Percentiles rank a stretch among this genome's conserved stretches.
Evolutionary conservation across 1,284 basidiomycete species (phyloP).

Genomic region (Cystobasidium pallidum): DNA sequence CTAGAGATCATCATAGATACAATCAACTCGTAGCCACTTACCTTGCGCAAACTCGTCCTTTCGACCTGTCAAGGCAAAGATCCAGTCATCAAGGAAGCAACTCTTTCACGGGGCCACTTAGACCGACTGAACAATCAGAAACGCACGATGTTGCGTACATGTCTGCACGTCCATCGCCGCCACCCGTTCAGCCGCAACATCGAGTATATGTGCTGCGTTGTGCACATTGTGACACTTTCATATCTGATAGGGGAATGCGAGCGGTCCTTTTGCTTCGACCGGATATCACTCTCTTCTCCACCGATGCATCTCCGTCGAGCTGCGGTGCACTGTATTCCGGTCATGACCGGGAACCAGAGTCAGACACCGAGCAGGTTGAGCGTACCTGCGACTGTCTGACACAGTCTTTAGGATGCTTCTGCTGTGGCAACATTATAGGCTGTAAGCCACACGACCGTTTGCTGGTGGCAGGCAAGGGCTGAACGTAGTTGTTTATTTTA

Average conservation of each 20-base stretch:
- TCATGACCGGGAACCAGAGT: constrained; percentile 61
- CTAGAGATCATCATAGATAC: background rate
- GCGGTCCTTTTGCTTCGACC: constrained; percentile 80
- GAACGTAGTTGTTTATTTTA: constrained; percentile 67
- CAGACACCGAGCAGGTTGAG: constrained; percentile 60
- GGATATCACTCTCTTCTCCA: constrained; percentile 78
- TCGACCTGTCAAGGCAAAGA: background rate
- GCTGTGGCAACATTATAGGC: constrained; percentile 73
- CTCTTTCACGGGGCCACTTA: background rate
- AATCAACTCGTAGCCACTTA: background rate
- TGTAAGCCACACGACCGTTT: constrained; percentile 64
- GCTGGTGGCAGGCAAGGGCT: background rate
- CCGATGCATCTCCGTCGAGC: constrained; percentile 76
- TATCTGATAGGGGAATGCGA: constrained; percentile 84
- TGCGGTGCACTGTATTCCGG: constrained; percentile 60
- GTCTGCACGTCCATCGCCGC: background rate
- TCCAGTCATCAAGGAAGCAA: background rate
- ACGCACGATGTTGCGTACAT: background rate
- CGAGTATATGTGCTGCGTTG: constrained; percentile 81
- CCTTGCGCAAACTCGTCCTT: background rate
- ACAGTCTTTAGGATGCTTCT: constrained; percentile 76
- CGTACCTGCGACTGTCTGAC: constrained; percentile 71
- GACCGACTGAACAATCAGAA: background rate
- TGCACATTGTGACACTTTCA: constrained; percentile 70
- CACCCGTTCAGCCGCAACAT: constrained; percentile 50